Base-by-base conservation (phyloP, 805 yeast species). In the Hanseniaspora thailandica region DNA sequence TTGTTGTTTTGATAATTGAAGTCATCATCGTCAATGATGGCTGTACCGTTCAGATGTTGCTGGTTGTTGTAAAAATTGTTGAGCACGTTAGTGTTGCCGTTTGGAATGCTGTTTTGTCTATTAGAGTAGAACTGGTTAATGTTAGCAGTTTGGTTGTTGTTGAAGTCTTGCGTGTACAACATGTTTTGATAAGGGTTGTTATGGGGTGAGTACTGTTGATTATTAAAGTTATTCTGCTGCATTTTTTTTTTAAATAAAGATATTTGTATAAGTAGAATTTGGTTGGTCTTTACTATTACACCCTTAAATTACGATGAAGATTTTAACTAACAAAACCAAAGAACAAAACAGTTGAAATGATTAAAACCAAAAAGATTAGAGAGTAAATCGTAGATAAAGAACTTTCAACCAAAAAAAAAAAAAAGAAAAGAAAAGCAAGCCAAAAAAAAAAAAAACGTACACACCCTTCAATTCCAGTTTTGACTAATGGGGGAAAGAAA, bases 11-110 rank as follows among this genome's bases (percentile, higher is more conserved):
- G 31, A 10, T 26, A 23, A 19, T 31, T 39, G 39, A 15, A 51
- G 17, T 51, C 49, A 20, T 51, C 49, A 4, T 44, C 54, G 28
- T 50, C 54, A 33, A 43, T 15, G 31, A 50, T 50, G 19, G 54
- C 54, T 10, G 54, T 50, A 4, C 54, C 54, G 17, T 26, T 43
- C 30, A 50, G 33, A 3, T 50, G 54, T 26, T 41, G 46, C 13
- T 41, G 10, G 39, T 30, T 36, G 41, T 41, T 41, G 22, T 43
- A 43, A 13, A 28, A 43, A 17, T 43, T 43, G 8, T 23, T 17
- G 17, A 43, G n/a, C 46, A 43, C 30, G 46, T 19, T 28, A n/a
- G n/a, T n/a, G 25, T 20, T 19, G 4, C 31, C 31, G 5, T 30
- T 43, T 5, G 46, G 23, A 7, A 43, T 10, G 17, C 46, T 43